Percentiles rank a stretch among this genome's conserved stretches.
Conservation (phyloP, 306 rosid genomes). For the Pyrus bretschneideri region DNA sequence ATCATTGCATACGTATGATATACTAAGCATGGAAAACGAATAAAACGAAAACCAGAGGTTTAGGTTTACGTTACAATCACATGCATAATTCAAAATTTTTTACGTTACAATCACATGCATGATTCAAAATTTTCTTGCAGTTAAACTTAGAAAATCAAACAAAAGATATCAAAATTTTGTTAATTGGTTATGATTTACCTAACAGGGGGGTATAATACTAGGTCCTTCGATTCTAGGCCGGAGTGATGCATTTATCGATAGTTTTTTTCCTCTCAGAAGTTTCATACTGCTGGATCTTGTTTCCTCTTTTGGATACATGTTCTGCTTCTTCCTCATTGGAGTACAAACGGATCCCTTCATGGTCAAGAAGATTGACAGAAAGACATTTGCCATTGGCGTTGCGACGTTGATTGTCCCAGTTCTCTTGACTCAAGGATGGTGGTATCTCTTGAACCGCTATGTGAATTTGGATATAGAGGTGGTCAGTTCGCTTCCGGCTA, state of each 20-base stretch:
- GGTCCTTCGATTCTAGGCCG: slow-evolving; percentile 30
- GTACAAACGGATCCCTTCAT: slow-evolving; percentile 24
- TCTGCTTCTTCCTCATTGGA: slow-evolving; percentile 33
- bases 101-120: no score
- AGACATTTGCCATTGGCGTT: slow-evolving; percentile 14
- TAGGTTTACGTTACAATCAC: no score
- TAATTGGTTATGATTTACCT: slow-evolving; percentile 5
- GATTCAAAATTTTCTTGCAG: no score
- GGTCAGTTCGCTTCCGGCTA: background rate
- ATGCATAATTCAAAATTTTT: no score
- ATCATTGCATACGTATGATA: background rate
- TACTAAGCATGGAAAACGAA: no score
- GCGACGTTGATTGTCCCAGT: slow-evolving; percentile 5
- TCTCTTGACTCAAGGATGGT: background rate
- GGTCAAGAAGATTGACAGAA: slow-evolving; percentile 7
- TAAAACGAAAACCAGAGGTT: no score
- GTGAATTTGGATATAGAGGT: background rate
- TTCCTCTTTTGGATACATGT: slow-evolving; percentile 18
- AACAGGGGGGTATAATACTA: slow-evolving; percentile 28
- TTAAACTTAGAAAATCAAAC: background rate
- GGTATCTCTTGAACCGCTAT: background rate
- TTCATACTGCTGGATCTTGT: slow-evolving; percentile 22
- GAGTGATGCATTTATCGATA: background rate
- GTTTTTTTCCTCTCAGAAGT: slow-evolving; percentile 24
- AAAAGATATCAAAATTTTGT: background rate